Conservation (phyloP, 2,329 filamentous ascomycete species). For the Aspergillus pseudoterreus region DNA sequence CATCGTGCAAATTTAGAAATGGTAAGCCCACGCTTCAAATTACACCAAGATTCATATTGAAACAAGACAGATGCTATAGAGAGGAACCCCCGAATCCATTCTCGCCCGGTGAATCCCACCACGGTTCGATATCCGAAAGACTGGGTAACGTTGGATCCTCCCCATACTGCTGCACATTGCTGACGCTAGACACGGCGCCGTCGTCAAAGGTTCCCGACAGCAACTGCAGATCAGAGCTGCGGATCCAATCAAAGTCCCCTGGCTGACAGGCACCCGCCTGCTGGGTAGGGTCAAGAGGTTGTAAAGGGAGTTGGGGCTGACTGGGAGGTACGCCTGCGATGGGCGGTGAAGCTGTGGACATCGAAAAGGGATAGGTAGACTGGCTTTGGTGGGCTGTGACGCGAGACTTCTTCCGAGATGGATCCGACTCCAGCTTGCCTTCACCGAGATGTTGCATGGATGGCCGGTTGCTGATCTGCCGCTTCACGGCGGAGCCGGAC, state of each 20-base stretch:
- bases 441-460: conserved; percentile 11
- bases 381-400: conserved; percentile 6
- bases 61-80: conserved; percentile 11
- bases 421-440: conserved; percentile 5
- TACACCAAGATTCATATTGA: not conserved
- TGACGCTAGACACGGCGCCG: conserved; percentile 18
- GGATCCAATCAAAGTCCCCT: conserved; percentile 28
- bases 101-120: conserved; percentile 27
- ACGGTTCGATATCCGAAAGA: conserved; percentile 27
- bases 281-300: conserved; percentile 8
- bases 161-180: conserved; percentile 3
- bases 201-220: conserved; percentile 18
- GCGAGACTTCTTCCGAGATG: conserved; percentile 24
- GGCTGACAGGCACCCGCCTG: conserved; percentile 12
- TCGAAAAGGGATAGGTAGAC: conserved; percentile 1
- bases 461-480: conserved; percentile 24
- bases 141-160: conserved; percentile 14
- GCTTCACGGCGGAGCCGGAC: conserved; percentile 25
- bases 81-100: conserved; percentile 14
- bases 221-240: conserved; percentile 23
- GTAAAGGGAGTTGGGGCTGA: conserved; percentile 4
- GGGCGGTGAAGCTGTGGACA: conserved; percentile 1
- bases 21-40: too few relatives aligned
- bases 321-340: not conserved
- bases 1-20: not conserved